Evolutionary conservation across 2,329 filamentous ascomycete species (phyloP).

Genomic region (Fusarium devonianum): DNA sequence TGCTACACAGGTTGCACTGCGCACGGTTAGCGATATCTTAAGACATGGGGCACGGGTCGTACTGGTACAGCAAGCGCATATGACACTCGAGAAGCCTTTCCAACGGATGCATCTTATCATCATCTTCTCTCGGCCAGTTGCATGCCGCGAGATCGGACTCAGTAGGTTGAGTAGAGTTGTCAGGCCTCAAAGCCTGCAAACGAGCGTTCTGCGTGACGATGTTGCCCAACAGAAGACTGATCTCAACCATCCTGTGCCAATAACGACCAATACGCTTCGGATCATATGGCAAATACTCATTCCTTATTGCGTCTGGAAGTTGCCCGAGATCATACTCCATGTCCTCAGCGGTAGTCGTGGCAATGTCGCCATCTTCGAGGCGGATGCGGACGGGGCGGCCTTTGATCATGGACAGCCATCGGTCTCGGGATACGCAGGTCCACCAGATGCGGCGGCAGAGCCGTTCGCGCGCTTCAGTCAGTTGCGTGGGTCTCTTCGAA

Average conservation of each 20-base stretch:
- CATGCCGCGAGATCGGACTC: neutral
- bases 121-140: neutral
- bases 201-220: neutral
- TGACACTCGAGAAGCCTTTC: neutral
- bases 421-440: slow-evolving; percentile 12
- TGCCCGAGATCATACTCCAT: neutral
- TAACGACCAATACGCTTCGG: neutral
- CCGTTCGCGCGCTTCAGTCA: neutral
- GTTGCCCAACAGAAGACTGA: neutral
- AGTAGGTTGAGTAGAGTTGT: neutral
- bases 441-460: slow-evolving; percentile 19
- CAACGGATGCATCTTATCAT: neutral
- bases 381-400: slow-evolving; percentile 12
- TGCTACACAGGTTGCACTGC: neutral
- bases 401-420: slow-evolving; percentile 15
- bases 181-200: neutral
- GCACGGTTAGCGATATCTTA: neutral
- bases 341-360: neutral
- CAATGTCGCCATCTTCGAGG: slow-evolving; percentile 6
- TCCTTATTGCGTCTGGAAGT: neutral
- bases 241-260: neutral
- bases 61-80: neutral
- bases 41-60: too few relatives aligned
- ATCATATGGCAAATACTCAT: neutral
- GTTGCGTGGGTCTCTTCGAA: neutral